Evolutionary conservation across 2,329 filamentous ascomycete genomes (phyloP).

Genomic region (Grosmannia clavigera): DNA sequence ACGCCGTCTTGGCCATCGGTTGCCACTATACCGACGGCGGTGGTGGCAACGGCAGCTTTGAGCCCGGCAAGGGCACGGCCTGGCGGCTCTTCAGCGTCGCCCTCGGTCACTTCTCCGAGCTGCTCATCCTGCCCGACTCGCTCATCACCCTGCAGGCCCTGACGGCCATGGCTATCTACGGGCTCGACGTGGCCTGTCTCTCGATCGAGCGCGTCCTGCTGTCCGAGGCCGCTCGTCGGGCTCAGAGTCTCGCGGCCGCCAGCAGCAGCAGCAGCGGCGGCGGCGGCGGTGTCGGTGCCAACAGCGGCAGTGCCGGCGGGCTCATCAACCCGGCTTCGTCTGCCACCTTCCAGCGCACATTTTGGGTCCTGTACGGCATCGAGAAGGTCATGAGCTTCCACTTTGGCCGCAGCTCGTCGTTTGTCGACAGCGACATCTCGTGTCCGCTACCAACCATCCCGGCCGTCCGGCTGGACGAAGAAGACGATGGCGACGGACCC

Average conservation of each 20-base stretch:
- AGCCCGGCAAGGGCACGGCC: slow-evolving; percentile 23
- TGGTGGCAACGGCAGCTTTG: slow-evolving; percentile 21
- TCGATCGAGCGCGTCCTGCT: slow-evolving; percentile 20
- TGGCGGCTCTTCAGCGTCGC: slow-evolving; percentile 27
- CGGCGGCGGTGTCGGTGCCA: background rate
- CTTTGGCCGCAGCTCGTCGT: slow-evolving; percentile 20
- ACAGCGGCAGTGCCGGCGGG: too few species aligned
- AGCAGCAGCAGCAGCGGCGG: slow-evolving; percentile 10
- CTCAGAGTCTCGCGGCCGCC: slow-evolving; percentile 17
- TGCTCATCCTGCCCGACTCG: slow-evolving; percentile 19
- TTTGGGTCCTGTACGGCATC: slow-evolving; percentile 17
- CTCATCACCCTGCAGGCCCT: slow-evolving; percentile 18
- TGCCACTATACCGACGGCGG: slow-evolving; percentile 16
- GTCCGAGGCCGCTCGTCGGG: slow-evolving; percentile 18
- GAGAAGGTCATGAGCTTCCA: slow-evolving; percentile 19
- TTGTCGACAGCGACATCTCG: slow-evolving; percentile 20
- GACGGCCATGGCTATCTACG: slow-evolving; percentile 20
- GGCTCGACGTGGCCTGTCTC: slow-evolving; percentile 17
- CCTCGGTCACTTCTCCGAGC: slow-evolving; percentile 22
- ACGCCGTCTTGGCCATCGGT: slow-evolving; percentile 25
- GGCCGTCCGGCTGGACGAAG: slow-evolving; percentile 10
- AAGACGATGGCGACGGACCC: slow-evolving; percentile 2
- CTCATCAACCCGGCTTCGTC: background rate
- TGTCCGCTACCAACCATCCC: slow-evolving; percentile 17
- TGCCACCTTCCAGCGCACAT: slow-evolving; percentile 16